phyloP scores from a whole-genome alignment of 495 filamentous ascomycete genomes.

The Penicillium subrubescens region DNA sequence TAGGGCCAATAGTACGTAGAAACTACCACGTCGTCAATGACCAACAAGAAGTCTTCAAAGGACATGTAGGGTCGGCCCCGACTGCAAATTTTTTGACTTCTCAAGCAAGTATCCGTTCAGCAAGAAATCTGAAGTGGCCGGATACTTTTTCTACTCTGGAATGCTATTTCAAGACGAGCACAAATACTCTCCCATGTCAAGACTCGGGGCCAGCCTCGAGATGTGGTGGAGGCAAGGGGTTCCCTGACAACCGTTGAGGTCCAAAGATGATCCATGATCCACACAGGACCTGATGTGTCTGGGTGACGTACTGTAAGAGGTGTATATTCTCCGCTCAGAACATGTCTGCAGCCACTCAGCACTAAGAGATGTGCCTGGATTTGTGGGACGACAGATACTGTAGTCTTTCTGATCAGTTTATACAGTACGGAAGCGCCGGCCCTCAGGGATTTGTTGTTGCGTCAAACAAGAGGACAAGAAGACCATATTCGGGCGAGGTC shows the following conservation, averaged over 20 bases:
- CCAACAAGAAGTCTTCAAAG: slow-evolving; percentile 15
- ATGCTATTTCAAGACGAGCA: slow-evolving; percentile 7
- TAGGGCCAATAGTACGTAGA: slow-evolving; percentile 15
- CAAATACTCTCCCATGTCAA: slow-evolving; percentile 2
- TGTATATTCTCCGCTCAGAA: slow-evolving; percentile 7
- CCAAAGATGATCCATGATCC: slow-evolving; percentile 6
- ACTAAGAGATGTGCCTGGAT: slow-evolving; percentile 15
- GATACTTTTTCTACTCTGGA: slow-evolving; percentile 16
- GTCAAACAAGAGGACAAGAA: background rate
- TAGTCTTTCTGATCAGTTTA: background rate
- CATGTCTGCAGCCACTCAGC: slow-evolving; percentile 15
- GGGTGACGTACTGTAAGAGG: slow-evolving; percentile 6
- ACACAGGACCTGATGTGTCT: slow-evolving; percentile 5
- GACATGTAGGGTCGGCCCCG: background rate
- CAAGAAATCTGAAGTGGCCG: background rate
- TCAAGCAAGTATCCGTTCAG: slow-evolving; percentile 24
- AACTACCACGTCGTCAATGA: background rate
- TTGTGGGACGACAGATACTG: slow-evolving; percentile 5
- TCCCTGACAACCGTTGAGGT: slow-evolving; percentile 17
- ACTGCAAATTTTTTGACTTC: slow-evolving; percentile 4
- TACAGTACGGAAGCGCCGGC: background rate
- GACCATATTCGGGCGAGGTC: background rate
- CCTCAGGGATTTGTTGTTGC: background rate
- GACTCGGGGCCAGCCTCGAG: background rate
- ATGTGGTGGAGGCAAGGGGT: slow-evolving; percentile 13